Conservation (phyloP, 2,329 filamentous ascomycete species). For the Scopulariopsis brevicaulis region DNA sequence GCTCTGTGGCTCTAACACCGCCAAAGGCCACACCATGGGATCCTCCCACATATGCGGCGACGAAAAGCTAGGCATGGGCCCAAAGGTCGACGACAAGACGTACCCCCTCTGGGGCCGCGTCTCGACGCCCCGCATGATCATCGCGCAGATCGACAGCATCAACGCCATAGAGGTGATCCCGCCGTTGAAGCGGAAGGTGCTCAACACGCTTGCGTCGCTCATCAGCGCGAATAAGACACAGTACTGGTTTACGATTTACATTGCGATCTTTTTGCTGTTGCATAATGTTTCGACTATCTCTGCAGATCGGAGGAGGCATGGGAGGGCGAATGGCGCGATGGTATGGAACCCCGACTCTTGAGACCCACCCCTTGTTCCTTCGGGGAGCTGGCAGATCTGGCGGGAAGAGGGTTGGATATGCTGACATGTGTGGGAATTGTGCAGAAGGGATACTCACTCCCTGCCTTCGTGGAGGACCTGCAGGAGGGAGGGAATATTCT, state of each 20-base stretch:
- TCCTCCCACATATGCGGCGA: conserved; percentile 28
- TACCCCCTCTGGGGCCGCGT: conserved; percentile 26
- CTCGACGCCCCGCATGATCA: conserved; percentile 29
- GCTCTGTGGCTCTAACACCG: no score
- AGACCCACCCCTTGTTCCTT: no score
- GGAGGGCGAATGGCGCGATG: conserved; percentile 19
- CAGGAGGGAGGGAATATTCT: conserved; percentile 33
- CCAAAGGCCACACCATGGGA: conserved; percentile 25
- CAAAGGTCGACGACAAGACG: conserved; percentile 18
- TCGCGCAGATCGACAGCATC: conserved; percentile 33
- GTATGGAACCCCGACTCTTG: conserved; percentile 11
- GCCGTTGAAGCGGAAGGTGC: conserved; percentile 19
- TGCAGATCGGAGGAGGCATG: conserved; percentile 29
- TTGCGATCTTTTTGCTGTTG: conserved; percentile 7
- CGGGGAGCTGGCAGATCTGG: neutral
- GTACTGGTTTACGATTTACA: conserved; percentile 8
- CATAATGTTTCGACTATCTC: conserved; percentile 24
- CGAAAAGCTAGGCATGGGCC: conserved; percentile 26
- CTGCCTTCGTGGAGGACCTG: conserved; percentile 26
- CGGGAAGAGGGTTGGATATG: conserved; percentile 1
- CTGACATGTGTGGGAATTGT: neutral
- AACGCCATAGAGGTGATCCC: conserved; percentile 22
- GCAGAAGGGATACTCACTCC: conserved; percentile 25
- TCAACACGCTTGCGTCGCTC: conserved; percentile 21
- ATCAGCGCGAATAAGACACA: conserved; percentile 20